A percentile compares a stretch with the other conserved stretches of the same genome.
These are phyloP conservation scores for Irpex sp. DNA, from an alignment of 1,284 basidiomycete genomes.

Conservation along the genomic window DNA sequence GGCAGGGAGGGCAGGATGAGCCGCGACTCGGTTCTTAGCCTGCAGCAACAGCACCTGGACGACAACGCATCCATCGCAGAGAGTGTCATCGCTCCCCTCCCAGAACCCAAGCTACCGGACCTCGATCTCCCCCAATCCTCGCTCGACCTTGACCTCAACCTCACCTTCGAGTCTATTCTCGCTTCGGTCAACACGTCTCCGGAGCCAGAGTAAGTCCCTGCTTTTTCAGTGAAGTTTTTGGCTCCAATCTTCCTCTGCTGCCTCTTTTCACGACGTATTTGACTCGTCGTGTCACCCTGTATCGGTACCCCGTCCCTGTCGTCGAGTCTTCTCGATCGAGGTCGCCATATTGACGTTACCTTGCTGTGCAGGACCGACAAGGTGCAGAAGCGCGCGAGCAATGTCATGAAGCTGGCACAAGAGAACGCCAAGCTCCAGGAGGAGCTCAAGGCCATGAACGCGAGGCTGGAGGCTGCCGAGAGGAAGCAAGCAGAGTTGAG, in stretches of 20 bases:
- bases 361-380: constrained; percentile 45
- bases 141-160: constrained; percentile 46
- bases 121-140: constrained; percentile 51
- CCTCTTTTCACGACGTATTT: neutral
- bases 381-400: constrained; percentile 72
- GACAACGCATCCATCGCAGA: constrained; percentile 12
- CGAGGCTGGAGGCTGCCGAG: constrained; percentile 71
- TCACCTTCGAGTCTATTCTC: constrained; percentile 49
- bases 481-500: constrained; percentile 55
- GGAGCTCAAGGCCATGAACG: constrained; percentile 70
- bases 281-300: neutral
- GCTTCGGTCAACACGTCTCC: constrained; percentile 8
- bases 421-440: constrained; percentile 77
- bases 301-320: constrained; percentile 4
- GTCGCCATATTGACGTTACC: constrained; percentile 2
- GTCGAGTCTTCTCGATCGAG: constrained; percentile 6
- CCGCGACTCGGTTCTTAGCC: constrained; percentile 3
- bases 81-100: constrained; percentile 10
- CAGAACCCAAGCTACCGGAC: constrained; percentile 27
- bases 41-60: neutral
- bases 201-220: constrained; percentile 31
- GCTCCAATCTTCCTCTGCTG: neutral
- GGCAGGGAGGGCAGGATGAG: constrained; percentile 8
- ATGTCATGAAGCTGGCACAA: constrained; percentile 68
- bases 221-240: neutral